Percentiles rank a stretch among this genome's conserved stretches.
Conservation (phyloP, 495 filamentous ascomycete species). For the Penicillium bialowiezense region DNA sequence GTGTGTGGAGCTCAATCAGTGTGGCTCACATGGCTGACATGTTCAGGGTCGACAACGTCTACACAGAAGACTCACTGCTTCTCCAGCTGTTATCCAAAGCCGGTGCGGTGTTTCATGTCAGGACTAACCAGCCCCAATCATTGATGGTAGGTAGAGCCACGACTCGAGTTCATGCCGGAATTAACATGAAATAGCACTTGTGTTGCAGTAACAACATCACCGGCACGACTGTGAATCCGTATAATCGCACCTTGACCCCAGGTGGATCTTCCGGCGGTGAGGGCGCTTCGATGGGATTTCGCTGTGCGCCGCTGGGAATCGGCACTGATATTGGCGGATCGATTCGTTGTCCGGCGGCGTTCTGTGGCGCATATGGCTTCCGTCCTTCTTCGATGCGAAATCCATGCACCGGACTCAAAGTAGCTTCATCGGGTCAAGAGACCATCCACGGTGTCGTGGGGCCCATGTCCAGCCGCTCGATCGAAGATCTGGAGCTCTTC, state of each 20-base stretch:
- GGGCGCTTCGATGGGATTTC: constrained; percentile 60
- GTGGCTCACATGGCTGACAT: not conserved
- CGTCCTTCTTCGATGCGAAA: constrained; percentile 56
- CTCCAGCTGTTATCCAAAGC: constrained; percentile 33
- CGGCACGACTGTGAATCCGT: constrained; percentile 61
- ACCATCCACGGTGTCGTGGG: constrained; percentile 60
- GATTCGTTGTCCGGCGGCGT: constrained; percentile 58
- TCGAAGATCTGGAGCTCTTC: constrained; percentile 65
- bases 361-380: constrained; percentile 56
- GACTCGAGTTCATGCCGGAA: not conserved
- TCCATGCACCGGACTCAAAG: constrained; percentile 38
- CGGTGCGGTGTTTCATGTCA: constrained; percentile 60
- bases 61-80: constrained; percentile 35
- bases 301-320: constrained; percentile 61
- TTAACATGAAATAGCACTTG: constrained; percentile 30
- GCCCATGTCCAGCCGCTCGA: constrained; percentile 54
- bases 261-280: constrained; percentile 71
- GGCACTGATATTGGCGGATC: constrained; percentile 67
- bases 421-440: constrained; percentile 55
- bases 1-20: constrained; percentile 11
- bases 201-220: constrained; percentile 61
- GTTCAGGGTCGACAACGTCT: constrained; percentile 32
- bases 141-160: constrained; percentile 42
- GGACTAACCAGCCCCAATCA: constrained; percentile 60
- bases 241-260: constrained; percentile 51